Percentiles rank a stretch among this genome's conserved stretches.
Conservation (phyloP, 2,329 filamentous ascomycete genomes). For the Epichloe festucae region DNA sequence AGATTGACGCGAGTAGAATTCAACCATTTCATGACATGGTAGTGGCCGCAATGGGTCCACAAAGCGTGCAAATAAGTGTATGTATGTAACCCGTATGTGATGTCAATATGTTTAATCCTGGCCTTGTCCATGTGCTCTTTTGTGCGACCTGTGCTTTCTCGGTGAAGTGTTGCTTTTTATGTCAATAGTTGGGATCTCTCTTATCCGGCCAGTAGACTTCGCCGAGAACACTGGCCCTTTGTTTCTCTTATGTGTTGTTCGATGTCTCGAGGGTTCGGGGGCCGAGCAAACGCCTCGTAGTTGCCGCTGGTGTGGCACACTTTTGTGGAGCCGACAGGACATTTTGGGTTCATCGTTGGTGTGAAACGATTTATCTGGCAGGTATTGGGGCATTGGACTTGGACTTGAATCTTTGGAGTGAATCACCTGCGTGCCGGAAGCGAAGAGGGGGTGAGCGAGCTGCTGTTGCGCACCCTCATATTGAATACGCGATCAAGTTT, state of each 20-base stretch:
- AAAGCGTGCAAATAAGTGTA: too few species aligned
- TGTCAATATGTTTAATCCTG: neutral
- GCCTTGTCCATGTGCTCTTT: neutral
- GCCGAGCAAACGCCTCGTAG: neutral
- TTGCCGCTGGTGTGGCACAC: neutral
- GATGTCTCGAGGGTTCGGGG: neutral
- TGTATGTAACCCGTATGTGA: too few species aligned
- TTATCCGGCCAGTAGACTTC: neutral
- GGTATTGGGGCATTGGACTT: too few species aligned
- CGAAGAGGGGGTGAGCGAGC: too few species aligned
- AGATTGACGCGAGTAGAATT: neutral
- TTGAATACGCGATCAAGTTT: too few species aligned
- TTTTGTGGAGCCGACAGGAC: neutral
- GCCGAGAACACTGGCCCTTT: neutral
- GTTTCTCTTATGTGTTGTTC: neutral
- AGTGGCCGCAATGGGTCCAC: neutral
- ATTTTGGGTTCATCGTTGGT: too few species aligned
- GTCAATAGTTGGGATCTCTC: neutral
- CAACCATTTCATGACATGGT: neutral
- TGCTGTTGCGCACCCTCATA: too few species aligned
- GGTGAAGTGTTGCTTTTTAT: neutral
- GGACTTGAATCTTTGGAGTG: too few species aligned
- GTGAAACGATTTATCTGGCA: too few species aligned
- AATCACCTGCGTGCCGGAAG: too few species aligned
- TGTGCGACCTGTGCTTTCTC: neutral